These are phyloP conservation scores for Camptophora hylomeconis DNA, from an alignment of 2,329 filamentous ascomycete species.

Conservation along the genomic window DNA sequence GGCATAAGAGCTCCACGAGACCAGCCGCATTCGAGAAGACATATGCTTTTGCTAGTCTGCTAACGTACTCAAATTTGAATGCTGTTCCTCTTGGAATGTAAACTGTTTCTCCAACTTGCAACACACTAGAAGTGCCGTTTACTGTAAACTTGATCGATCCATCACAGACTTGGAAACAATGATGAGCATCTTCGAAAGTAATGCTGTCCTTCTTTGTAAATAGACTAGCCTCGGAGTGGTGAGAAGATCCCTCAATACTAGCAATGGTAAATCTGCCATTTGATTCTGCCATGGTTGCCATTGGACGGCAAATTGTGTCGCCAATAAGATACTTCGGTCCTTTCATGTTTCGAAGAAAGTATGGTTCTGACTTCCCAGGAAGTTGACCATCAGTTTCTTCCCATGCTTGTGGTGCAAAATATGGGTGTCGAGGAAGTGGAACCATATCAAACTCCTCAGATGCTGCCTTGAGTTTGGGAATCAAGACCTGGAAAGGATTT, in stretches of 20 bases:
- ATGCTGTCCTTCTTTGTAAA: constrained; percentile 27
- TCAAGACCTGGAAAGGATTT: constrained; percentile 24
- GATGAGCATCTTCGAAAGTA: constrained; percentile 36
- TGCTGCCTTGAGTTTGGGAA: constrained; percentile 35
- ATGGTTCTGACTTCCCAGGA: constrained; percentile 28
- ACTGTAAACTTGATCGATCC: constrained; percentile 30
- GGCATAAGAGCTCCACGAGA: constrained; percentile 33
- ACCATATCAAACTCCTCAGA: constrained; percentile 44
- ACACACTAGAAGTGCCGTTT: constrained; percentile 23
- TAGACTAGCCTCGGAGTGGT: constrained; percentile 24
- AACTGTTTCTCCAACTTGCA: constrained; percentile 36
- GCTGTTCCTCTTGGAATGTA: constrained; percentile 35
- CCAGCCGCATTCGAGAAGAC: constrained; percentile 38
- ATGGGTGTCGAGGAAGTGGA: constrained; percentile 35
- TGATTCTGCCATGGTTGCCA: constrained; percentile 36
- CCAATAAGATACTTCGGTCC: constrained; percentile 35
- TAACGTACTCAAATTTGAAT: constrained; percentile 33
- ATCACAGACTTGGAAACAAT: constrained; percentile 39
- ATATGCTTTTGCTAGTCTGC: constrained; percentile 34
- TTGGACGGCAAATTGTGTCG: constrained; percentile 34
- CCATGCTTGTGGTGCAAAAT: constrained; percentile 31
- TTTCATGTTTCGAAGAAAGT: constrained; percentile 39
- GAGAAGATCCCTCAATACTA: constrained; percentile 33
- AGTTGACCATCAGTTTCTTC: constrained; percentile 28
- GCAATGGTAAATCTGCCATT: constrained; percentile 40